Evolutionary conservation across 1,284 basidiomycete species (phyloP).

Genomic region (Trichosporon faecale): DNA sequence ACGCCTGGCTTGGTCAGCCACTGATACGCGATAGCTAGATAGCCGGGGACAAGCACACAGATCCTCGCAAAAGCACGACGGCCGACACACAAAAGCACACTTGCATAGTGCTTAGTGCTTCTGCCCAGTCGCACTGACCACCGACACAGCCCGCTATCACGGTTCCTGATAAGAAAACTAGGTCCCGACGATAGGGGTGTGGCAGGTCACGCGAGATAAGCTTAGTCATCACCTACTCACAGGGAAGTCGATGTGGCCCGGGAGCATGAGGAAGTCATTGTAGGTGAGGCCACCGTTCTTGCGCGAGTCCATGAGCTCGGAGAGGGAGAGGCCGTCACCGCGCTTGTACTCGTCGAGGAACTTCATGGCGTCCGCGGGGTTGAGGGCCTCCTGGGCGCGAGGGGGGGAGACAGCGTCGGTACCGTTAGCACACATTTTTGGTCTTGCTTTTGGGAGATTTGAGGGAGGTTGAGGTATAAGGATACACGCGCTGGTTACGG

Average conservation of each 20-base stretch:
- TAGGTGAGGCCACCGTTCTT: conserved; percentile 93
- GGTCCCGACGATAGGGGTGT: not conserved
- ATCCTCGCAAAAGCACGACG: not conserved
- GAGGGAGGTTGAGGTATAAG: not conserved
- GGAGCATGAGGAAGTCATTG: conserved; percentile 87
- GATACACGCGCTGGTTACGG: conserved; percentile 15
- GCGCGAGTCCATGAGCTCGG: conserved; percentile 85
- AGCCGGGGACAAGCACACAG: not conserved
- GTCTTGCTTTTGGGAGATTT: not conserved
- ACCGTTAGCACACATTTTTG: conserved; percentile 26
- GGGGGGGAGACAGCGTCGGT: conserved; percentile 20
- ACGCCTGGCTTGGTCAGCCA: conserved; percentile 33
- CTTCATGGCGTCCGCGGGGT: conserved; percentile 59
- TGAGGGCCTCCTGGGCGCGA: conserved; percentile 29
- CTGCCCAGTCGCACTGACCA: not conserved
- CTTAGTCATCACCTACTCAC: conserved; percentile 56
- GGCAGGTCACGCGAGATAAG: not conserved
- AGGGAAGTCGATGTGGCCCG: conserved; percentile 95
- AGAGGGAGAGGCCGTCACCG: conserved; percentile 80
- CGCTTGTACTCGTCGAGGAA: conserved; percentile 69
- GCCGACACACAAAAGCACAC: too few relatives aligned
- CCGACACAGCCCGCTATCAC: not conserved
- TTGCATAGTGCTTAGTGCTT: not conserved
- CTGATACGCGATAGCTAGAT: not conserved
- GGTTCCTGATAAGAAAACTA: not conserved